Percentiles rank a stretch among this genome's conserved stretches.
Evolutionary conservation across 1,284 basidiomycete species (phyloP).

Genomic region (Salmacisia buchloeana): DNA sequence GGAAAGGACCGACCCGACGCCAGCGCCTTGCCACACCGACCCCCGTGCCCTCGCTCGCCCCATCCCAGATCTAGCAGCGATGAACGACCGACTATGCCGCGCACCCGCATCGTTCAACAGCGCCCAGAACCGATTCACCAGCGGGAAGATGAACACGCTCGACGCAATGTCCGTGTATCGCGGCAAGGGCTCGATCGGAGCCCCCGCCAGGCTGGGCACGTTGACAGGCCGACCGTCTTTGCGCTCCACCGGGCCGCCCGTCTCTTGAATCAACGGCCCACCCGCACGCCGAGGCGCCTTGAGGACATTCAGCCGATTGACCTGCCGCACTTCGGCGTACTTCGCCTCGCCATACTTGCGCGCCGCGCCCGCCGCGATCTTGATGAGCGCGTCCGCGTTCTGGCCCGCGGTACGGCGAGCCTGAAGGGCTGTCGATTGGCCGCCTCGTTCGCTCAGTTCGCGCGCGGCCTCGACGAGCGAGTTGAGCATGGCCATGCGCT

Average conservation of each 20-base stretch:
- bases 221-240: background rate
- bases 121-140: slow-evolving; percentile 80
- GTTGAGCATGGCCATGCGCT: slow-evolving; percentile 77
- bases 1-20: slow-evolving; percentile 65
- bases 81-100: background rate
- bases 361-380: slow-evolving; percentile 59
- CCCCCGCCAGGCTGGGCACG: background rate
- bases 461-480: slow-evolving; percentile 77
- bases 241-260: background rate
- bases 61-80: background rate
- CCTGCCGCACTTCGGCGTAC: slow-evolving; percentile 62
- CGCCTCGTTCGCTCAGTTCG: slow-evolving; percentile 64
- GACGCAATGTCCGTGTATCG: slow-evolving; percentile 25
- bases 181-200: background rate
- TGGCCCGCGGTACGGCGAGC: background rate
- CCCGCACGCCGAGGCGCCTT: background rate
- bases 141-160: slow-evolving; percentile 62
- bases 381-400: slow-evolving; percentile 31
- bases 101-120: slow-evolving; percentile 12
- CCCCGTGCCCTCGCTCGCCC: slow-evolving; percentile 62
- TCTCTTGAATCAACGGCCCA: background rate
- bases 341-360: slow-evolving; percentile 53
- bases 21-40: slow-evolving; percentile 59
- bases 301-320: slow-evolving; percentile 68
- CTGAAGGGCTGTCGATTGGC: background rate